Base-by-base conservation (phyloP, 371 early-diverging fungal genomes). In the Mortierella sp. region DNA sequence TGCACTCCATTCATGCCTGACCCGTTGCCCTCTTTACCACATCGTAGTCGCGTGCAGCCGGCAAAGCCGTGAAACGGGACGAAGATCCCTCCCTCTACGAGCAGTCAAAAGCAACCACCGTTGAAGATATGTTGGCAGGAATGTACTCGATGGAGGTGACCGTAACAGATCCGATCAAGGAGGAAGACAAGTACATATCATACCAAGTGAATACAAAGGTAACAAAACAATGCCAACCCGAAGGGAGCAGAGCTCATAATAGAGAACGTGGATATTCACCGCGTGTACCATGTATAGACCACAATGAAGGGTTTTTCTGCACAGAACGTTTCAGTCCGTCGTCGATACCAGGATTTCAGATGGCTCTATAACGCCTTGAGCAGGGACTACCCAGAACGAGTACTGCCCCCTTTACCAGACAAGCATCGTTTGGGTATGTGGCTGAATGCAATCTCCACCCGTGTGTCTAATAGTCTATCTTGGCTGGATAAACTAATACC, bases 311-410 rank as follows among this genome's bases (percentile, higher is more conserved):
- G 82, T 7, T 90, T 89, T 59, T 66, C 82, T 6, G 68, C 76
- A 13, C 72, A 83, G 8, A 78, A 72, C 21, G 78, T 82, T 12
- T 78, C 86, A 21, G 90, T 95, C 26, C 86, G 96, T 56, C 85
- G 97, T 65, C 87, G 98, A 60, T 98, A 91, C 82, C 93, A 91
- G 72, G 98, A 98, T 78, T 98, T 98, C 85, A 88, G 88, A 13
- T 93, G 93, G 93, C 86, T 98, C 51, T 88, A 96, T 67, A 80
- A 85, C 55, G 88, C 87, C 49, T 82, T 98, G 39, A 63, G 79
- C 26, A 83, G 86, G 42, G 93, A 92, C 76, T 90, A 83, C 72
- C 89, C 94, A 10, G 89, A 90, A 9, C 90, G 90, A 55, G 89
- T 96, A n/a, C 79, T 96, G 1, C 96, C 97, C 39, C 95, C 97